Percentiles rank a stretch among this genome's conserved stretches.
Conservation (phyloP, 129 eudicot genomes). For the Tagetes patula region DNA sequence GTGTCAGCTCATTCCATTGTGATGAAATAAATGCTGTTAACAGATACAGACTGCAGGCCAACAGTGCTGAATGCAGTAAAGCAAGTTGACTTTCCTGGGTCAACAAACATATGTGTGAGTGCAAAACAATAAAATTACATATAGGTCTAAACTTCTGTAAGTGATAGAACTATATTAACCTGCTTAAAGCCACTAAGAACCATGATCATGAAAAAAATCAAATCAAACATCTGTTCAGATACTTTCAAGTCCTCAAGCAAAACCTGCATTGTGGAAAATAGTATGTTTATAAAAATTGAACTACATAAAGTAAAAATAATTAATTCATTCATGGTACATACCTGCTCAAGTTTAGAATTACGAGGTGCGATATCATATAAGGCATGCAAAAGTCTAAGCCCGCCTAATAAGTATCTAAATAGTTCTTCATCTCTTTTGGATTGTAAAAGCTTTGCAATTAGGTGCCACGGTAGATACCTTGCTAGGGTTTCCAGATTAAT, state of each 20-base stretch:
- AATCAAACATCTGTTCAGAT: constrained; percentile 76
- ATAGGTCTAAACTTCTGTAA: background rate
- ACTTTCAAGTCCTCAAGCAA: constrained; percentile 78
- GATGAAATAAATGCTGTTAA: constrained; percentile 65
- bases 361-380: constrained; percentile 78
- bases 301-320: background rate
- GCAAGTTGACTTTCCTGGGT: constrained; percentile 53
- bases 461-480: constrained; percentile 60
- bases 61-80: constrained; percentile 72
- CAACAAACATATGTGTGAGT: constrained; percentile 26
- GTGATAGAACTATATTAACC: constrained; percentile 40
- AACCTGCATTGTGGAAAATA: constrained; percentile 52
- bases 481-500: constrained; percentile 66
- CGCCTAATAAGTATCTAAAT: constrained; percentile 66
- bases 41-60: constrained; percentile 70
- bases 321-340: constrained; percentile 14
- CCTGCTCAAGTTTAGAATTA: constrained; percentile 74
- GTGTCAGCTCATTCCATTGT: constrained; percentile 76
- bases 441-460: constrained; percentile 58
- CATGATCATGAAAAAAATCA: constrained; percentile 55
- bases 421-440: constrained; percentile 56
- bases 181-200: constrained; percentile 49
- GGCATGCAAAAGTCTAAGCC: constrained; percentile 62
- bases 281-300: constrained; percentile 1
- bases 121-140: constrained; percentile 5